These are phyloP conservation scores for Penicillium waksmanii DNA, from an alignment of 495 filamentous ascomycete genomes.

Conservation along the genomic window DNA sequence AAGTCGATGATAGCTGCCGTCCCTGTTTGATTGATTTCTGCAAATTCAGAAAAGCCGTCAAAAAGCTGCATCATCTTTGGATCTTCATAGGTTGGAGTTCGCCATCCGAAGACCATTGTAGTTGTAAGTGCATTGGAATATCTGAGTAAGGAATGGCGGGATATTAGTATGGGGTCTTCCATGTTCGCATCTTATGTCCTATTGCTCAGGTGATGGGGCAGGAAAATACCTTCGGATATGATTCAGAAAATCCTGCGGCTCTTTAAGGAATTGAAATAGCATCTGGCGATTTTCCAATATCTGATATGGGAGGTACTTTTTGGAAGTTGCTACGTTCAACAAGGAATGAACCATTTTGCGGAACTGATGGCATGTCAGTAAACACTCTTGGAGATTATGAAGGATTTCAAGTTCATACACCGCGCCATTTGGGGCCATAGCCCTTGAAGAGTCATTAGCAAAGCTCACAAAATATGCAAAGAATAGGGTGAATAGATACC, in stretches of 20 bases:
- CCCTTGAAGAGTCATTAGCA: slow-evolving; percentile 6
- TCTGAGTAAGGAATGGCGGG: slow-evolving; percentile 17
- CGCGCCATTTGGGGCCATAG: slow-evolving; percentile 36
- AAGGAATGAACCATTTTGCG: slow-evolving; percentile 42
- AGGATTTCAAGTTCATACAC: not conserved
- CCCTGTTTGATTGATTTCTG: slow-evolving; percentile 44
- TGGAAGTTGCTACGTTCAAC: slow-evolving; percentile 35
- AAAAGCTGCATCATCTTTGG: slow-evolving; percentile 56
- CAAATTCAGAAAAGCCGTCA: slow-evolving; percentile 54
- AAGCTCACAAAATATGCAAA: not conserved
- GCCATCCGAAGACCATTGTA: slow-evolving; percentile 59
- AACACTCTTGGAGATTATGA: not conserved
- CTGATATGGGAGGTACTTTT: slow-evolving; percentile 44
- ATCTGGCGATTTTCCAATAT: slow-evolving; percentile 43
- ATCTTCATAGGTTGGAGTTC: slow-evolving; percentile 52
- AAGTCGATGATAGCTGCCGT: slow-evolving; percentile 39
- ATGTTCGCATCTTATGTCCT: not conserved
- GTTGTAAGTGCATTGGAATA: slow-evolving; percentile 60
- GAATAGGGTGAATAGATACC: slow-evolving; percentile 15
- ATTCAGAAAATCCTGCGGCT: slow-evolving; percentile 47
- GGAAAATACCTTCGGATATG: slow-evolving; percentile 41
- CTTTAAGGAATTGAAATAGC: slow-evolving; percentile 28
- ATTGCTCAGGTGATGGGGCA: too few species aligned
- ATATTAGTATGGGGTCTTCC: not conserved
- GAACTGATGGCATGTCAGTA: slow-evolving; percentile 4